Evolutionary conservation across 306 rosid species (phyloP).

Genomic region (Lathyrus sativus): DNA sequence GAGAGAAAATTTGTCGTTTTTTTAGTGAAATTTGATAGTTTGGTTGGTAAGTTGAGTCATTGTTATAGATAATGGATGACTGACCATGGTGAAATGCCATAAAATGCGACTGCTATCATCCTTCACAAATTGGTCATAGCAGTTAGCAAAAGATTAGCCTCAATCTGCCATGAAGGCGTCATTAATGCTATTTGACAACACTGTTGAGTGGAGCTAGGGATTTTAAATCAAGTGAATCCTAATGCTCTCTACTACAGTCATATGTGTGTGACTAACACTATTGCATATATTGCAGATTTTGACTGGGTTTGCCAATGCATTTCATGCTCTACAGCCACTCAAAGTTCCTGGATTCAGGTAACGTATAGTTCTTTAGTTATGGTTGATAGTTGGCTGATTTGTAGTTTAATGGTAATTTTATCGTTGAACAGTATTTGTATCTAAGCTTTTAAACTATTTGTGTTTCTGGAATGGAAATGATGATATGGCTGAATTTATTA

Average conservation of each 20-base stretch:
- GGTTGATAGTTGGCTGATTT: conserved; percentile 17
- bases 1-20: neutral
- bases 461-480: conserved; percentile 20
- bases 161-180: neutral
- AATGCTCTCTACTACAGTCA: neutral
- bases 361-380: conserved; percentile 7
- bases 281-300: conserved; percentile 65
- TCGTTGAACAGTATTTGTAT: conserved; percentile 16
- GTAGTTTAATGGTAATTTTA: conserved; percentile 10
- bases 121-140: neutral
- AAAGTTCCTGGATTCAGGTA: conserved; percentile 96
- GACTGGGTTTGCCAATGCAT: conserved; percentile 79
- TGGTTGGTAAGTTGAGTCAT: neutral
- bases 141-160: neutral
- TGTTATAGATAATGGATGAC: neutral
- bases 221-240: neutral
- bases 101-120: neutral
- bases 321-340: conserved; percentile 93
- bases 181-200: neutral
- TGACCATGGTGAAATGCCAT: neutral
- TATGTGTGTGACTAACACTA: conserved; percentile 30
- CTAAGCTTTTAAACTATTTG: conserved; percentile 25
- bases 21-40: neutral
- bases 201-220: neutral
- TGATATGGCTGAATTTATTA: conserved; percentile 12